Evolutionary conservation across 495 filamentous ascomycete species (phyloP), one percentile per base, ranked within the genome.

Genomic region (Glonium stellatum): DNA sequence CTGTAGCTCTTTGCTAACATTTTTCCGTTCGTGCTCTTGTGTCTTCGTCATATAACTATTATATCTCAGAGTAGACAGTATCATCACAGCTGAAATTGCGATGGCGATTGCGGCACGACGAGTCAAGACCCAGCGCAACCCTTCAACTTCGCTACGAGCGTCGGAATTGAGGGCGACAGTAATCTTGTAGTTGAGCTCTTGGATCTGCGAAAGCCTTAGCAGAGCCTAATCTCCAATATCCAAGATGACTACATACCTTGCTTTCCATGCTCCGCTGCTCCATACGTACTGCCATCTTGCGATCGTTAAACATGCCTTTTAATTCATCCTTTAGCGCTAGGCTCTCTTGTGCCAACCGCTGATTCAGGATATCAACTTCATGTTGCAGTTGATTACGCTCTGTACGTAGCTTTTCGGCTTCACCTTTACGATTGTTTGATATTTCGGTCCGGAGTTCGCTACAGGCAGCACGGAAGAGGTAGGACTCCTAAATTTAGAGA

Each of bases 231-330:
- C 10, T 5, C n/a, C 22, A 51, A 63, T 70, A 62, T 74, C 61
- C 5, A 18, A 31, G 31, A 15, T 34, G 37, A 25, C 12, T 19
- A 76, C 77, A 23, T 71, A 87, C 83, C 66, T 77, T 77, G 65
- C 81, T 87, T 66, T 97, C 91, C 71, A 89, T 87, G 18, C 74
- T 79, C 67, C 91, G 82, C 74, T 95, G 89, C 69, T 96, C 87
- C 70, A 87, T 86, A 46, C 89, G 79, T 18, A 91, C 90, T 5
- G 81, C 80, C 91, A 99, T 96, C 73, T 90, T 90, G 22, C 95
- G 82, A 67, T 99, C 93, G 67, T 97, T 91, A 72, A 97, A 96
- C 84, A 96, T 87, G 54, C 89, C 91, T 69, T 90, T 92, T 42
- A 97, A 82, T 39, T 92, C 90, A 69, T 99, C 92, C 71, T 89